Conservation (phyloP, 208 protist species). For the Leishmania arabica region DNA sequence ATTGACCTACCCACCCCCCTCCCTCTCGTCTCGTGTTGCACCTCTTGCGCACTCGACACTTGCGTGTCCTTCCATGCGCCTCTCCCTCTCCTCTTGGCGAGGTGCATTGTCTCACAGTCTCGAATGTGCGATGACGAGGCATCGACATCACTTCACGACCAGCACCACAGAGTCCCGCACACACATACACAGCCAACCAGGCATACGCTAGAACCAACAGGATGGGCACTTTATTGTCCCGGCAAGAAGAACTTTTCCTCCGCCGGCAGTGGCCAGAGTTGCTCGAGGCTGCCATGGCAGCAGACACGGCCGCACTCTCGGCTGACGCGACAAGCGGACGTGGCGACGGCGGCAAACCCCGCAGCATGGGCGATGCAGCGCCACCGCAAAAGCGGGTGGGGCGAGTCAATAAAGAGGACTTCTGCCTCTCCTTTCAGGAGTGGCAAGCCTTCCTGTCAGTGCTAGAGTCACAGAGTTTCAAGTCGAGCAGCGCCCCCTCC, state of each 20-base stretch:
- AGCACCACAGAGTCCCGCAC: neutral
- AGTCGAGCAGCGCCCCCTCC: constrained; percentile 37
- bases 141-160: neutral
- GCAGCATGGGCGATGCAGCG: neutral
- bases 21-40: neutral
- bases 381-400: neutral
- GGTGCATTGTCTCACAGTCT: neutral
- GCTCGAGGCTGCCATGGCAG: constrained; percentile 50
- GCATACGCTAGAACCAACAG: neutral
- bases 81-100: neutral
- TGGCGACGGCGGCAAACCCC: neutral
- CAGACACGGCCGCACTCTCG: constrained; percentile 25
- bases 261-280: constrained; percentile 54
- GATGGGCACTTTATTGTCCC: constrained; percentile 71
- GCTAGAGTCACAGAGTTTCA: constrained; percentile 26
- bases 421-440: constrained; percentile 67
- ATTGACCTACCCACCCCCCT: neutral
- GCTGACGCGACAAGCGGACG: neutral
- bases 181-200: neutral
- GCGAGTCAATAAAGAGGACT: constrained; percentile 23
- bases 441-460: constrained; percentile 73
- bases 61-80: neutral
- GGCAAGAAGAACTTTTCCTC: constrained; percentile 76
- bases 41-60: neutral
- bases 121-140: neutral